Evolutionary conservation across 2,329 filamentous ascomycete species (phyloP).

Genomic region (Monosporascus sp.): DNA sequence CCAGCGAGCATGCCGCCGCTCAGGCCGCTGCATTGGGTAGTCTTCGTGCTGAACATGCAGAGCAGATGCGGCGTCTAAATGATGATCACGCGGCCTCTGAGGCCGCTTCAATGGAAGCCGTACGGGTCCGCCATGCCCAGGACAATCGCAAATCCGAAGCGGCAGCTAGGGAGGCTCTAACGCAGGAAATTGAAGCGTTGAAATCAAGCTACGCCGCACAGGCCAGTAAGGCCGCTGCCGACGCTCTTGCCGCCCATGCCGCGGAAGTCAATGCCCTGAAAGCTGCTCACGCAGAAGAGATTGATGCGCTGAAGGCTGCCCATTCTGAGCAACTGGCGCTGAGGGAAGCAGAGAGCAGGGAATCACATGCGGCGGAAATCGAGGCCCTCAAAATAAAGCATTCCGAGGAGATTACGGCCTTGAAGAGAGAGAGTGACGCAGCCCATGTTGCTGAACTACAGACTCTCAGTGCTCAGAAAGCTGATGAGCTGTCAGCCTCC

Average conservation of each 20-base stretch:
- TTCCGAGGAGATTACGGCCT: constrained; percentile 2
- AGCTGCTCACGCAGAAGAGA: constrained; percentile 6
- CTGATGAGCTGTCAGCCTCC: constrained; percentile 7
- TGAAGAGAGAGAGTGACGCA: constrained; percentile 5
- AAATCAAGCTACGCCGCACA: constrained; percentile 13
- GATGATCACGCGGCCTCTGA: not conserved
- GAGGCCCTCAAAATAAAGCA: constrained; percentile 10
- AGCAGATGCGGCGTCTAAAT: not conserved
- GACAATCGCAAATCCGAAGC: constrained; percentile 12
- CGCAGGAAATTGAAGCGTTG: constrained; percentile 16
- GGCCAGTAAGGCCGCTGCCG: constrained; percentile 5
- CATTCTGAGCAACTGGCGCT: constrained; percentile 4
- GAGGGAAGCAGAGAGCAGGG: constrained; percentile 1
- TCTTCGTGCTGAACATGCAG: constrained; percentile 3
- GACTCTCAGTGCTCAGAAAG: constrained; percentile 9
- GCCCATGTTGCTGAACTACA: constrained; percentile 13
- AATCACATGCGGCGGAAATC: constrained; percentile 4
- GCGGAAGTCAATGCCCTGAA: constrained; percentile 12
- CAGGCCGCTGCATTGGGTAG: constrained; percentile 15
- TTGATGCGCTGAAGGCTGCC: constrained; percentile 8
- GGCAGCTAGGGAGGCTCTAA: constrained; percentile 14
- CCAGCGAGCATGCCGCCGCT: constrained; percentile 17
- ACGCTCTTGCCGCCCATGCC: constrained; percentile 6
- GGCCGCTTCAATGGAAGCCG: constrained; percentile 6
- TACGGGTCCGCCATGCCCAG: constrained; percentile 13